Evolutionary conservation across 441 rosid genomes (phyloP).

Genomic region (Francoa sonchifolia): DNA sequence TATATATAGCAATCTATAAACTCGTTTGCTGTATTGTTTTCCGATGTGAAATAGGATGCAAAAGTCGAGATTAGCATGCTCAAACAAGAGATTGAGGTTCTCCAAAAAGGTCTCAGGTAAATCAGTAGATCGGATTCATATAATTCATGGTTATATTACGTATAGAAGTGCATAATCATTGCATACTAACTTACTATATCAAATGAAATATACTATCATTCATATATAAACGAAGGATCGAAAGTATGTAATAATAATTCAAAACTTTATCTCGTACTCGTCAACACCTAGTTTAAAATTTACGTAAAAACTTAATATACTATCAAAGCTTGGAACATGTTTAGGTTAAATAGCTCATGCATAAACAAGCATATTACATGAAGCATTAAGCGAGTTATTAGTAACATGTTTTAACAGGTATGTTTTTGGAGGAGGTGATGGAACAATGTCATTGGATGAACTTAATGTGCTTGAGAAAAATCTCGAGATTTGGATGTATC

Average conservation of each 20-base stretch:
- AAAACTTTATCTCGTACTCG: too few relatives aligned
- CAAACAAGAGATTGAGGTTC: constrained; percentile 67
- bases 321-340: too few relatives aligned
- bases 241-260: not conserved
- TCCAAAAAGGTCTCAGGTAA: constrained; percentile 78
- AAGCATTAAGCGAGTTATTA: not conserved
- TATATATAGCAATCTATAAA: not conserved
- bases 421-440: constrained; percentile 68
- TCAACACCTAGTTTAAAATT: too few relatives aligned
- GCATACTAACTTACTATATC: too few relatives aligned
- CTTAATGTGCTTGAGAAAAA: constrained; percentile 63
- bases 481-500: constrained; percentile 70
- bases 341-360: too few relatives aligned
- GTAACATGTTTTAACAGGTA: constrained; percentile 25
- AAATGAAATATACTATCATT: not conserved
- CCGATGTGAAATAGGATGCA: constrained; percentile 41
- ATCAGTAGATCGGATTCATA: not conserved
- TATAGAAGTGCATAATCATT: too few relatives aligned
- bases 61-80: constrained; percentile 54
- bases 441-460: constrained; percentile 59
- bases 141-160: not conserved
- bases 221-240: not conserved
- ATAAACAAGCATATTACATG: not conserved
- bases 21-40: too few relatives aligned
- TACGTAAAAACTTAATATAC: too few relatives aligned